Conservation (phyloP, 176 grass and related monocot genomes). For the Eleusine coracana region DNA sequence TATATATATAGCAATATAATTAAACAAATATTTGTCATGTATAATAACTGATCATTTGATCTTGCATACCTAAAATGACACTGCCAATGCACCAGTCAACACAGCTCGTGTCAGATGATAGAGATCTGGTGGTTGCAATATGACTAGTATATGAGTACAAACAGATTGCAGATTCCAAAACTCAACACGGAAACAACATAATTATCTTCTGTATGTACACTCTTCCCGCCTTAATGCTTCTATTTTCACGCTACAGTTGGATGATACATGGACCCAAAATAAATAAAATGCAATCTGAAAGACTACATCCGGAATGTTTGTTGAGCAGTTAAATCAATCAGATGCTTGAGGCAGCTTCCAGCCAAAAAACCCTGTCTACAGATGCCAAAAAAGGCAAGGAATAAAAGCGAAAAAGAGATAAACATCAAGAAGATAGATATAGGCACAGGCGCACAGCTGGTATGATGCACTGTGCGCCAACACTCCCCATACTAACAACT, state of each 20-base stretch:
- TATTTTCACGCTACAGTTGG: neutral
- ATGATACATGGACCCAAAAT: neutral
- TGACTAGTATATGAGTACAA: too few species aligned
- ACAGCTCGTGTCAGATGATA: too few species aligned
- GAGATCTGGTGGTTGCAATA: neutral
- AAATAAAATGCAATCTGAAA: neutral
- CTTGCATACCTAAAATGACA: too few species aligned
- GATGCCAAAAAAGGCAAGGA: neutral
- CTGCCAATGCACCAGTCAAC: too few species aligned
- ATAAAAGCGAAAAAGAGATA: neutral
- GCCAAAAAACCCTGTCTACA: neutral
- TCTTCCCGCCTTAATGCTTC: neutral
- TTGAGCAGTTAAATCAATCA: neutral
- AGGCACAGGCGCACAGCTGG: too few species aligned
- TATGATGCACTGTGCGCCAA: neutral
- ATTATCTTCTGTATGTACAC: neutral
- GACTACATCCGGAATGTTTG: neutral
- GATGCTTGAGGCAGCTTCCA: neutral
- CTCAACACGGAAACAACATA: neutral
- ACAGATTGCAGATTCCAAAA: neutral
- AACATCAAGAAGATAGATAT: slow-evolving; percentile 5
- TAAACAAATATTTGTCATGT: too few species aligned
- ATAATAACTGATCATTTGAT: too few species aligned
- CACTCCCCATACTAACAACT: neutral
- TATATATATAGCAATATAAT: too few species aligned